Conservation (phyloP, 768 basidiomycete species). For the Rubroboletus pulcherrimus region DNA sequence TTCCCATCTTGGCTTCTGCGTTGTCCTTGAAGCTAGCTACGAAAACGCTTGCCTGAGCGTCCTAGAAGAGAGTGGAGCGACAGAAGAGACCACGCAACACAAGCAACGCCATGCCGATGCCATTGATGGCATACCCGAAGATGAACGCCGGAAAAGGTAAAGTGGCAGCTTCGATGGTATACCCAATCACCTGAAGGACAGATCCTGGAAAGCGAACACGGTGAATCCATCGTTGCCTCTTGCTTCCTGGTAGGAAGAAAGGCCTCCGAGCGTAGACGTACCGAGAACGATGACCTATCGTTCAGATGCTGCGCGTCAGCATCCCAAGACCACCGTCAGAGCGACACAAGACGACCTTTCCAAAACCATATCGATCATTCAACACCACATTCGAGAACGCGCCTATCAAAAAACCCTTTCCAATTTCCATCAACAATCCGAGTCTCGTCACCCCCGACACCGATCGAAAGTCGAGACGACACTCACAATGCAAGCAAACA, state of each 20-base stretch:
- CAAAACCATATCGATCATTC: slow-evolving; percentile 32
- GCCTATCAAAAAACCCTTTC: slow-evolving; percentile 32
- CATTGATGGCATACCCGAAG: slow-evolving; percentile 40
- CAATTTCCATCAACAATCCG: not conserved
- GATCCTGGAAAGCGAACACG: slow-evolving; percentile 18
- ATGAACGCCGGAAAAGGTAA: slow-evolving; percentile 45
- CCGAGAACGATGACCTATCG: slow-evolving; percentile 27
- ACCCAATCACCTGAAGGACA: slow-evolving; percentile 29
- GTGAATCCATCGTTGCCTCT: not conserved
- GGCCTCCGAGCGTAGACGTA: too few species aligned
- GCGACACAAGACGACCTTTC: slow-evolving; percentile 23
- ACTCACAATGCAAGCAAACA: slow-evolving; percentile 38
- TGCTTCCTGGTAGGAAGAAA: not conserved
- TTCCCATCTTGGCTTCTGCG: slow-evolving; percentile 38
- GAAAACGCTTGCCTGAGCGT: slow-evolving; percentile 48
- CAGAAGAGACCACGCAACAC: not conserved
- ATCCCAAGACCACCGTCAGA: not conserved
- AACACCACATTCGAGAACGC: slow-evolving; percentile 32
- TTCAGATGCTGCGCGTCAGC: not conserved
- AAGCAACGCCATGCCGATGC: slow-evolving; percentile 38
- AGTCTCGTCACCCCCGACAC: not conserved
- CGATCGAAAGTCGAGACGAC: not conserved
- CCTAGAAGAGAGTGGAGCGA: slow-evolving; percentile 22
- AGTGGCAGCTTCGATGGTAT: slow-evolving; percentile 36
- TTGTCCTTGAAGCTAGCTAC: slow-evolving; percentile 39